Conservation (phyloP, 202 grass and related monocot species). For the Schoenoplectus tabernaemontani region DNA sequence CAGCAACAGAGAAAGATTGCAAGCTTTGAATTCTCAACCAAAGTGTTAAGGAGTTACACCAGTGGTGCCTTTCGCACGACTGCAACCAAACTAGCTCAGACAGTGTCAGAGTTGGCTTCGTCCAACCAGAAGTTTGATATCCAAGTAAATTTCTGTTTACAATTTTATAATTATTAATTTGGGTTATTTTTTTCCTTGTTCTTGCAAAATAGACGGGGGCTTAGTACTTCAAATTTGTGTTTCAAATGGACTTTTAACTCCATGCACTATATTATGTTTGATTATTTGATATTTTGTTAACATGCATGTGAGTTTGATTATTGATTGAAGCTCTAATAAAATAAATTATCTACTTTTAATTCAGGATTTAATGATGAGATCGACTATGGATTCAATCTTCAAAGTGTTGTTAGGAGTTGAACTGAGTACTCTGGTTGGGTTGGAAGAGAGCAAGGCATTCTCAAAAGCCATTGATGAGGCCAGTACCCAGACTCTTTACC, state of each 20-base stretch:
- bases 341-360: neutral
- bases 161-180: neutral
- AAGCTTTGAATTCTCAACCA: conserved; percentile 61
- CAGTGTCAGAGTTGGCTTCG: conserved; percentile 13
- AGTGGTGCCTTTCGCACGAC: conserved; percentile 42
- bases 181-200: neutral
- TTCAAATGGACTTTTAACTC: neutral
- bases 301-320: neutral
- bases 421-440: conserved; percentile 29
- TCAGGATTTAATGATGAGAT: conserved; percentile 51
- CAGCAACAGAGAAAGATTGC: conserved; percentile 70
- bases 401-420: conserved; percentile 48
- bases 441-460: conserved; percentile 37
- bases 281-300: neutral
- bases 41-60: conserved; percentile 44
- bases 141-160: conserved; percentile 24
- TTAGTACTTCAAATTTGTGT: neutral
- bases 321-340: neutral
- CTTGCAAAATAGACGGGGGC: neutral
- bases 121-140: conserved; percentile 35
- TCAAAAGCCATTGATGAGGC: conserved; percentile 51
- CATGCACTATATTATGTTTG: neutral
- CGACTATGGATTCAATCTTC: conserved; percentile 66
- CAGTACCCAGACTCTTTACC: conserved; percentile 43
- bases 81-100: conserved; percentile 39